Conservation (phyloP, 192 early-diverging fungal genomes). For the Backusella liffmaniae region DNA sequence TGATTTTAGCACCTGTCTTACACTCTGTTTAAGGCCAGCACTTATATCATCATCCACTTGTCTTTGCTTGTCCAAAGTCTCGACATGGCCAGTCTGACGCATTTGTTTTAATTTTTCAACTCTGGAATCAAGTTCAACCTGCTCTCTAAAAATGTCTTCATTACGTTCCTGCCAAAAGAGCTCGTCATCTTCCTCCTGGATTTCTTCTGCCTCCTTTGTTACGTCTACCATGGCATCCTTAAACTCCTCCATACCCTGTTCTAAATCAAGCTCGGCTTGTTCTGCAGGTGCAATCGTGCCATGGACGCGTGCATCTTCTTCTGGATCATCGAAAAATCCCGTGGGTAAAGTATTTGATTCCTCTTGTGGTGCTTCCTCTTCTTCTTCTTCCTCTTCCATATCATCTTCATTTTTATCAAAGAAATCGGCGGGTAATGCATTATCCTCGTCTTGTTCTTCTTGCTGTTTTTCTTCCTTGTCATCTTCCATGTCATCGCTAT, state of each 20-base stretch:
- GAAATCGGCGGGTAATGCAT: constrained; percentile 43
- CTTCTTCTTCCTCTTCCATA: not conserved
- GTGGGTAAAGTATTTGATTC: constrained; percentile 29
- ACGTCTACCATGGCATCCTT: constrained; percentile 27
- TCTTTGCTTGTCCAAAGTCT: not conserved
- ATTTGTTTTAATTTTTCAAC: constrained; percentile 30
- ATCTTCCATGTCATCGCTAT: constrained; percentile 21
- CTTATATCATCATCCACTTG: constrained; percentile 9
- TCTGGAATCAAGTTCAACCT: constrained; percentile 21
- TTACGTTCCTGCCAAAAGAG: constrained; percentile 33
- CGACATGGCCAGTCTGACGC: constrained; percentile 10
- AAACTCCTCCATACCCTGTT: constrained; percentile 34
- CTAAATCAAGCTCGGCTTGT: constrained; percentile 20
- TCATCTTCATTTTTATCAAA: constrained; percentile 34
- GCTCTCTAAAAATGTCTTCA: constrained; percentile 30
- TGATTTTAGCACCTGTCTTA: constrained; percentile 29
- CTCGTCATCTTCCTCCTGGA: constrained; percentile 37
- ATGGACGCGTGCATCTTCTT: constrained; percentile 44
- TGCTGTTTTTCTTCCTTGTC: constrained; percentile 1
- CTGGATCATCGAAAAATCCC: constrained; percentile 56
- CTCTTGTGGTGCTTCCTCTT: constrained; percentile 4
- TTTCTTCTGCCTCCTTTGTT: constrained; percentile 16
- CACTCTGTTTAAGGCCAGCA: constrained; percentile 19
- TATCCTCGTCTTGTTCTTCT: not conserved
- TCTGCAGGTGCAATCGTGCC: constrained; percentile 21